These are phyloP conservation scores for Ceratobasidium sp. DNA, from an alignment of 1,284 basidiomycete genomes.

Conservation along the genomic window DNA sequence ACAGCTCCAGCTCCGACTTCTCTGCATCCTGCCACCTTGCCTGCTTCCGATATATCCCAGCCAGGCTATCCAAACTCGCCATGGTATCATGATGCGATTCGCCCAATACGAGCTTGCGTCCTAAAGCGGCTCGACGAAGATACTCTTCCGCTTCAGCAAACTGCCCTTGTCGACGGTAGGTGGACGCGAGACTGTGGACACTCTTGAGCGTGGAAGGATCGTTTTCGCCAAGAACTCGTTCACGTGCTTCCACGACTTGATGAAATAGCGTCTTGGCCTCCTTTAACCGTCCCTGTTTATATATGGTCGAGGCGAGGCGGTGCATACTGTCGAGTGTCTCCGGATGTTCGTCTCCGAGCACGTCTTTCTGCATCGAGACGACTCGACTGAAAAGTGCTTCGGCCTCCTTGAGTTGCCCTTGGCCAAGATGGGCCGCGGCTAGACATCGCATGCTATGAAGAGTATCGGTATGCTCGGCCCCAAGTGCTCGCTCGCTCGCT, in stretches of 20 bases:
- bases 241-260: neutral
- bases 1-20: neutral
- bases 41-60: constrained; percentile 9
- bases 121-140: neutral
- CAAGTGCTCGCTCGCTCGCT: neutral
- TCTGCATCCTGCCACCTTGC: constrained; percentile 8
- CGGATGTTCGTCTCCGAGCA: too few species aligned
- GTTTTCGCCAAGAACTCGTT: neutral
- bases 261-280: too few species aligned
- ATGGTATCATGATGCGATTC: constrained; percentile 4
- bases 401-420: too few species aligned
- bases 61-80: constrained; percentile 15
- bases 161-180: neutral
- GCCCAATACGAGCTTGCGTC: neutral
- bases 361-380: too few species aligned
- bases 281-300: too few species aligned
- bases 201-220: neutral
- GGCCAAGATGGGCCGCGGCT: neutral
- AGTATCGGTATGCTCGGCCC: neutral
- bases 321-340: too few species aligned
- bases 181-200: neutral
- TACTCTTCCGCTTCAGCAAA: neutral
- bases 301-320: too few species aligned
- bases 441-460: neutral
- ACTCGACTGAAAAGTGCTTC: too few species aligned